Percentiles rank a stretch among this genome's conserved stretches.
These are phyloP conservation scores for Poterioochromonas sp. DNA, from an alignment of 352 stramenopile species.

Conservation along the genomic window DNA sequence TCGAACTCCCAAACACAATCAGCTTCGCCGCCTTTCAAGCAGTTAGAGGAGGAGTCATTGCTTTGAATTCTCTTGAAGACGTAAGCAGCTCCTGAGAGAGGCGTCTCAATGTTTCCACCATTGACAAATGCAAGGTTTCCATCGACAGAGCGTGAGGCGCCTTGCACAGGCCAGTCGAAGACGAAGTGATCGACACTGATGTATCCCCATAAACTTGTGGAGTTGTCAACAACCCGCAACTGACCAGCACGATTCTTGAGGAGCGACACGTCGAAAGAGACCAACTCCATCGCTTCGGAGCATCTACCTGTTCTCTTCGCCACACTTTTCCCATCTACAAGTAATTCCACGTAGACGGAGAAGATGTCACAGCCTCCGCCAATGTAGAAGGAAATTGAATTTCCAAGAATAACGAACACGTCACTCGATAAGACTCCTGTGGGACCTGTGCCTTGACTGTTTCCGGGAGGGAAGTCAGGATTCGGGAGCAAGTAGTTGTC, in stretches of 20 bases:
- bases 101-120: slow-evolving; percentile 57
- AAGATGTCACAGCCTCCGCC: slow-evolving; percentile 81
- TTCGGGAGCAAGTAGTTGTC: slow-evolving; percentile 66
- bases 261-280: slow-evolving; percentile 71
- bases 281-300: slow-evolving; percentile 68
- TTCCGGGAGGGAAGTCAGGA: slow-evolving; percentile 53
- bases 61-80: background rate
- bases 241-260: slow-evolving; percentile 69
- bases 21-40: background rate
- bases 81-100: slow-evolving; percentile 56
- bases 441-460: slow-evolving; percentile 72
- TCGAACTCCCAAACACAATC: background rate
- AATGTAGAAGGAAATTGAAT: slow-evolving; percentile 80
- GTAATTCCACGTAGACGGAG: slow-evolving; percentile 76
- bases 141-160: slow-evolving; percentile 38
- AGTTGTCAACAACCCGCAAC: slow-evolving; percentile 83
- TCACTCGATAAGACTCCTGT: slow-evolving; percentile 83
- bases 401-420: slow-evolving; percentile 74
- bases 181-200: slow-evolving; percentile 91
- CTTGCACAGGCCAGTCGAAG: slow-evolving; percentile 73
- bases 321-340: slow-evolving; percentile 79
- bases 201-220: slow-evolving; percentile 73
- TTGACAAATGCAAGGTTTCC: slow-evolving; percentile 43
- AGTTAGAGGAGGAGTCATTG: background rate
- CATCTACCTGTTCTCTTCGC: slow-evolving; percentile 73